These are phyloP conservation scores for Vitis hybrid DNA, from an alignment of 177 flowering plant genomes.

Conservation along the genomic window DNA sequence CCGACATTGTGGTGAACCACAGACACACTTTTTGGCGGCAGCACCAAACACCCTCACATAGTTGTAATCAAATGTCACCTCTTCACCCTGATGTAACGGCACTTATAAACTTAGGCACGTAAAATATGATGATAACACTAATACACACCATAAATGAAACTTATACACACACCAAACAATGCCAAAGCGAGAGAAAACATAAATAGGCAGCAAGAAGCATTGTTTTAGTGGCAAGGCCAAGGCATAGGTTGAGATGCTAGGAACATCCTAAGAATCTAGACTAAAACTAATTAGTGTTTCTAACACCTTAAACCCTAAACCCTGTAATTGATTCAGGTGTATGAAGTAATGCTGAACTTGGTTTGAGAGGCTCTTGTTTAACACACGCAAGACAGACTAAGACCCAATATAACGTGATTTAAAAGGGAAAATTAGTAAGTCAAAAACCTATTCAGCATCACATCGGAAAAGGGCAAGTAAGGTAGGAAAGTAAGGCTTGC, in stretches of 20 bases:
- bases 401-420: neutral
- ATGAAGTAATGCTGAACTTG: neutral
- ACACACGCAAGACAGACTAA: neutral
- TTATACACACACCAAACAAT: no score
- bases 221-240: no score
- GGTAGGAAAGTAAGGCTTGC: no score
- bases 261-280: no score
- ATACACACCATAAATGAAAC: no score
- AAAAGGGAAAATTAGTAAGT: no score
- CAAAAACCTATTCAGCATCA: no score
- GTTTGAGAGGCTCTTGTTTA: neutral
- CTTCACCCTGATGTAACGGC: conserved; percentile 70
- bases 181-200: no score
- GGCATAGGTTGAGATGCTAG: no score
- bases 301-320: neutral
- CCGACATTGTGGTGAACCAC: conserved; percentile 83
- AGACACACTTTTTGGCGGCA: conserved; percentile 93
- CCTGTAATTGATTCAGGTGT: neutral
- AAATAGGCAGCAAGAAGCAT: no score
- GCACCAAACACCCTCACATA: conserved; percentile 97
- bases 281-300: no score
- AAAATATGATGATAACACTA: neutral
- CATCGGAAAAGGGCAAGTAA: no score
- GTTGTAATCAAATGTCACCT: conserved; percentile 95
- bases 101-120: neutral